Evolutionary conservation across 1,284 basidiomycete genomes (phyloP).

Genomic region (Porphyrellus sp.): DNA sequence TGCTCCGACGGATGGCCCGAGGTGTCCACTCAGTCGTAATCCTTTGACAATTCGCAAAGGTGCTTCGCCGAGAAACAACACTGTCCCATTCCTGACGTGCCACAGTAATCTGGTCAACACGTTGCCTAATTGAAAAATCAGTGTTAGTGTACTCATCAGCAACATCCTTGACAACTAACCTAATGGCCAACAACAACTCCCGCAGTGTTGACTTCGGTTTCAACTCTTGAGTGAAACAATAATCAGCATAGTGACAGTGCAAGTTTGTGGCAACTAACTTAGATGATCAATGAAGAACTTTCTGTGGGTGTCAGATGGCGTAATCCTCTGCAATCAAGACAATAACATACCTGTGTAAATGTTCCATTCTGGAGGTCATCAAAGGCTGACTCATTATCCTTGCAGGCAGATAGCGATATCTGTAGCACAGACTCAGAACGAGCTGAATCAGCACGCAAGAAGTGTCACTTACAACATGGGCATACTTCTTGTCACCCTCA

Average conservation of each 20-base stretch:
- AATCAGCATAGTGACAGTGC: background rate
- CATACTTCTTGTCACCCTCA: constrained; percentile 8
- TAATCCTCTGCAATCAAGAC: background rate
- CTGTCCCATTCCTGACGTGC: constrained; percentile 15
- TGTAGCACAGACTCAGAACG: background rate
- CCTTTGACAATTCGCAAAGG: constrained; percentile 12
- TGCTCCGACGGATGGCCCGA: constrained; percentile 13
- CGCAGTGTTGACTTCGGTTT: constrained; percentile 26
- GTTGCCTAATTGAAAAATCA: constrained; percentile 9
- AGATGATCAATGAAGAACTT: constrained; percentile 32
- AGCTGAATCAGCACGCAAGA: background rate
- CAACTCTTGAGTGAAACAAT: constrained; percentile 12
- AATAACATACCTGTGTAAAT: constrained; percentile 20
- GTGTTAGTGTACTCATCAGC: background rate
- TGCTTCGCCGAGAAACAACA: constrained; percentile 14
- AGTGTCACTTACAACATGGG: constrained; percentile 25
- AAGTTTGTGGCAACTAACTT: constrained; percentile 16
- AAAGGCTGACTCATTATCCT: constrained; percentile 25
- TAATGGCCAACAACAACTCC: constrained; percentile 21
- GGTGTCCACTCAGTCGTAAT: constrained; percentile 3
- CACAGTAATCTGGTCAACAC: constrained; percentile 21
- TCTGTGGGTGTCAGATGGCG: constrained; percentile 2
- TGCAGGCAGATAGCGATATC: constrained; percentile 32
- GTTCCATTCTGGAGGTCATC: constrained; percentile 19
- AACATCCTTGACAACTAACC: constrained; percentile 16